Conservation (phyloP, 257 asterid species). For the Nicotiana paniculata region DNA sequence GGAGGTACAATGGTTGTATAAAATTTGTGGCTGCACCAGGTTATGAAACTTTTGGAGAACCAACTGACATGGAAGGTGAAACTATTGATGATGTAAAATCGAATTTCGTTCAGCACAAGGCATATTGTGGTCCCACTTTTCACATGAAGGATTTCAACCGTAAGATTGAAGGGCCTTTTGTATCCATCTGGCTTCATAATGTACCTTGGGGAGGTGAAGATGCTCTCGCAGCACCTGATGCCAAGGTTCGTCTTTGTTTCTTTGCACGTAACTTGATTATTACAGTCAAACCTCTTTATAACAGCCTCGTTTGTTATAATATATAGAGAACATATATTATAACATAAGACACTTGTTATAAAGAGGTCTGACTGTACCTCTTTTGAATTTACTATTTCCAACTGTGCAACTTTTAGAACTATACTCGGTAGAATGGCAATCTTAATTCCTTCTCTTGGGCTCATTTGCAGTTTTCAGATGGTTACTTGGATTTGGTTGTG, state of each 20-base stretch:
- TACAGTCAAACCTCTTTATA: neutral
- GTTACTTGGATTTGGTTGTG: constrained; percentile 84
- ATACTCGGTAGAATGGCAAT: neutral
- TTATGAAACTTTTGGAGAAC: constrained; percentile 40
- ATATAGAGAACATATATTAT: no score
- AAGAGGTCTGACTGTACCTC: neutral
- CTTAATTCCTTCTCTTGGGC: neutral
- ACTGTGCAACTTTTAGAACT: neutral
- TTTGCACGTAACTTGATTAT: neutral
- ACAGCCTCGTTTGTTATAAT: no score
- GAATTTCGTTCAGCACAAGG: constrained; percentile 24
- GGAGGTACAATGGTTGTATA: constrained; percentile 74
- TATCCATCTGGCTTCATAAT: constrained; percentile 95
- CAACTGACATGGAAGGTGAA: constrained; percentile 15
- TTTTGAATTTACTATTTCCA: neutral
- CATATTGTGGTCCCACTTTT: constrained; percentile 61
- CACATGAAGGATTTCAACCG: constrained; percentile 50
- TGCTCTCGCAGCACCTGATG: constrained; percentile 88
- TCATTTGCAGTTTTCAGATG: constrained; percentile 84
- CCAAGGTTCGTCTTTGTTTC: constrained; percentile 48
- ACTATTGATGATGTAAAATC: constrained; percentile 21
- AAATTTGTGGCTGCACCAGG: constrained; percentile 76
- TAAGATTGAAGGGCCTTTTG: constrained; percentile 80
- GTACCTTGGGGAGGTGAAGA: constrained; percentile 95
- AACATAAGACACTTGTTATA: no score